phyloP scores from a whole-genome alignment of 352 stramenopile species.

The Thalassiosira delicatula region DNA sequence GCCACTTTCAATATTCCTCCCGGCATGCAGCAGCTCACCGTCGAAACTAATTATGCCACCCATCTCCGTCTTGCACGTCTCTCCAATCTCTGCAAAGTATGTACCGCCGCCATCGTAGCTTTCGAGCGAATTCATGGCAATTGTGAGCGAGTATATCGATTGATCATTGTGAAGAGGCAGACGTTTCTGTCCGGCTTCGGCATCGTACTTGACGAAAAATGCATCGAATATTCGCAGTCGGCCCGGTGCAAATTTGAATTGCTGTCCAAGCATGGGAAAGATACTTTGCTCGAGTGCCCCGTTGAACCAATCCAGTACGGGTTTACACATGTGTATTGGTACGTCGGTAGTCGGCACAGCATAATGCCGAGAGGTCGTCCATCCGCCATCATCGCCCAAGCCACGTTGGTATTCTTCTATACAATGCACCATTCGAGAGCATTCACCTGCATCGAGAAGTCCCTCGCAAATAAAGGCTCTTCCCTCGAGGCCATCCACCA shows the following conservation, averaged over 20 bases:
- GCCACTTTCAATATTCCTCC: conserved; percentile 63
- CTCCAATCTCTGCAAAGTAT: conserved; percentile 55
- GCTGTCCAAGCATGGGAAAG: conserved; percentile 60
- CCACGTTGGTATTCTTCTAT: neutral
- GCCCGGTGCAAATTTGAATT: conserved; percentile 59
- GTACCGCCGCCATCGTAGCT: conserved; percentile 71
- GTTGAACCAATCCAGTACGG: conserved; percentile 61
- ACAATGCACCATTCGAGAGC: neutral
- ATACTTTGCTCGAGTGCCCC: conserved; percentile 56
- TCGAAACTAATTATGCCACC: conserved; percentile 66
- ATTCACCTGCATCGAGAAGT: neutral
- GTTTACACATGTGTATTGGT: conserved; percentile 58
- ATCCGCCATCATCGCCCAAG: conserved; percentile 22
- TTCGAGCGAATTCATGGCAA: conserved; percentile 61
- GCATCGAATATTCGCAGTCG: conserved; percentile 67
- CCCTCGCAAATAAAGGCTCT: neutral
- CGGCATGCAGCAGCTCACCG: conserved; percentile 62
- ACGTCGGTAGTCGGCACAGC: conserved; percentile 73
- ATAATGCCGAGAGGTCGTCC: conserved; percentile 62
- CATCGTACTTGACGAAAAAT: conserved; percentile 78
- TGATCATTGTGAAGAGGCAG: conserved; percentile 72
- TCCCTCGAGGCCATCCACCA: neutral
- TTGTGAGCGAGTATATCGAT: conserved; percentile 68
- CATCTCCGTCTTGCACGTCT: conserved; percentile 49
- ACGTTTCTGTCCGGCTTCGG: conserved; percentile 54